A percentile compares a stretch with the other conserved stretches of the same genome.
These are phyloP conservation scores for Phylloporus arenicola DNA, from an alignment of 768 basidiomycete species.

Conservation along the genomic window DNA sequence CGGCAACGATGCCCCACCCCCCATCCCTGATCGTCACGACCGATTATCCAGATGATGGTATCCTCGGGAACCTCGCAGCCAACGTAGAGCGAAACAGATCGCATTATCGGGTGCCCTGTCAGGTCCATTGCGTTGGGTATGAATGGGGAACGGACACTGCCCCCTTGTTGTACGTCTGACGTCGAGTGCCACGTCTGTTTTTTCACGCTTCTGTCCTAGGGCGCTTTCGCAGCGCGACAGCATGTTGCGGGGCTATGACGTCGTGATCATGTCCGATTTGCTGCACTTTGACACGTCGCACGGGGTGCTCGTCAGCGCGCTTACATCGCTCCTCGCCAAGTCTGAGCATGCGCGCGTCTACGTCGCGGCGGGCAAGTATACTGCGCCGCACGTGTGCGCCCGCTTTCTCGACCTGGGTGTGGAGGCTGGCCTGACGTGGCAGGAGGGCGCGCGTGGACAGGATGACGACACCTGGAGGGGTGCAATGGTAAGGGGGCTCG, in stretches of 20 bases:
- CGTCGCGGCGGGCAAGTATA: conserved; percentile 63
- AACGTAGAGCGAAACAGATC: conserved; percentile 51
- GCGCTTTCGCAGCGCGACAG: conserved; percentile 3
- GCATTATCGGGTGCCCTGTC: conserved; percentile 35
- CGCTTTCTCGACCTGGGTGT: conserved; percentile 43
- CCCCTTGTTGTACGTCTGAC: conserved; percentile 42
- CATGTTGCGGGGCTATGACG: conserved; percentile 41
- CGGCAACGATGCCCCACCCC: conserved; percentile 39
- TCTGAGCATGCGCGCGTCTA: conserved; percentile 41
- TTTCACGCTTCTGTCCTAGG: conserved; percentile 6
- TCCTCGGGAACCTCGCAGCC: conserved; percentile 48
- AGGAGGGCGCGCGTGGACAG: conserved; percentile 35
- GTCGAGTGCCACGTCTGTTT: not conserved
- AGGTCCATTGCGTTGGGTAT: conserved; percentile 45
- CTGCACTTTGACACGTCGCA: conserved; percentile 65
- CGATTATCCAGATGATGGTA: conserved; percentile 63
- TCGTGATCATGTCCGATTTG: conserved; percentile 65
- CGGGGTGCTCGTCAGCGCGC: conserved; percentile 47
- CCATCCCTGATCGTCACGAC: conserved; percentile 56
- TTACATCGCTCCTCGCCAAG: conserved; percentile 43
- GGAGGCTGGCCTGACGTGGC: conserved; percentile 40
- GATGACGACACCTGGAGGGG: conserved; percentile 42
- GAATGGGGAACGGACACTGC: conserved; percentile 57
- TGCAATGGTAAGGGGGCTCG: conserved; percentile 43
- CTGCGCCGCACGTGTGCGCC: conserved; percentile 46